Percentiles rank a stretch among this genome's conserved stretches.
Evolutionary conservation across 768 basidiomycete species (phyloP).

Genomic region (Trametes meyenii): DNA sequence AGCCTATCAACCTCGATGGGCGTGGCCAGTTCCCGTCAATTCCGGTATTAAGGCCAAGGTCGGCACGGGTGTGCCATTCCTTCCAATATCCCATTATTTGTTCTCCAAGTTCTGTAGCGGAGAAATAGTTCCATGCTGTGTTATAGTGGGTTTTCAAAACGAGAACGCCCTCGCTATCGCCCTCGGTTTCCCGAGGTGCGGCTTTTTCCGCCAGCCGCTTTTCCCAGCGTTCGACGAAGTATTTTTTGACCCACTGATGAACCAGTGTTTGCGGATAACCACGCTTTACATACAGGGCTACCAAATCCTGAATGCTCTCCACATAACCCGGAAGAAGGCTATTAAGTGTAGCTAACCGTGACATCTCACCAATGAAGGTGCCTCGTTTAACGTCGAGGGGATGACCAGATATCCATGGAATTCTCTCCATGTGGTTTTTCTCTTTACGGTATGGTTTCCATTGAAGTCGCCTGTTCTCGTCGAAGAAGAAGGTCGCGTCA

Average conservation of each 20-base stretch:
- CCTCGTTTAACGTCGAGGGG: slow-evolving; percentile 22
- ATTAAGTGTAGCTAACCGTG: slow-evolving; percentile 32
- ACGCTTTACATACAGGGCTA: slow-evolving; percentile 32
- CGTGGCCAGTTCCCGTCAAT: neutral
- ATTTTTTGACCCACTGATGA: slow-evolving; percentile 29
- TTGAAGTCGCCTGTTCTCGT: slow-evolving; percentile 13
- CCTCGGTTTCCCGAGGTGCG: neutral
- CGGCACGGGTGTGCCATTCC: slow-evolving; percentile 12
- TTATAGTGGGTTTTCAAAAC: slow-evolving; percentile 38
- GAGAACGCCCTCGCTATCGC: slow-evolving; percentile 24
- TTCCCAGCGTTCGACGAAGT: slow-evolving; percentile 35
- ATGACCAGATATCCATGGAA: slow-evolving; percentile 20
- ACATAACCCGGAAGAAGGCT: slow-evolving; percentile 32
- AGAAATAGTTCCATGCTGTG: slow-evolving; percentile 39
- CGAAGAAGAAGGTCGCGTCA: slow-evolving; percentile 35
- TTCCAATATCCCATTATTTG: slow-evolving; percentile 32
- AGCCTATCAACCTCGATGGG: neutral
- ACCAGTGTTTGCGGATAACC: slow-evolving; percentile 37
- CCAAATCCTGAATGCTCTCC: slow-evolving; percentile 30
- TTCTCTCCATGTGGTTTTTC: slow-evolving; percentile 25
- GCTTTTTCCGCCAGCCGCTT: slow-evolving; percentile 25
- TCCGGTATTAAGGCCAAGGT: neutral
- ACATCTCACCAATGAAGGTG: slow-evolving; percentile 27
- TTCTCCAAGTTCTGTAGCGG: slow-evolving; percentile 35
- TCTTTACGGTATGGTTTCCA: slow-evolving; percentile 19